Evolutionary conservation across 2,329 filamentous ascomycete species (phyloP).

Genomic region (Kalaharituber pfeilii): DNA sequence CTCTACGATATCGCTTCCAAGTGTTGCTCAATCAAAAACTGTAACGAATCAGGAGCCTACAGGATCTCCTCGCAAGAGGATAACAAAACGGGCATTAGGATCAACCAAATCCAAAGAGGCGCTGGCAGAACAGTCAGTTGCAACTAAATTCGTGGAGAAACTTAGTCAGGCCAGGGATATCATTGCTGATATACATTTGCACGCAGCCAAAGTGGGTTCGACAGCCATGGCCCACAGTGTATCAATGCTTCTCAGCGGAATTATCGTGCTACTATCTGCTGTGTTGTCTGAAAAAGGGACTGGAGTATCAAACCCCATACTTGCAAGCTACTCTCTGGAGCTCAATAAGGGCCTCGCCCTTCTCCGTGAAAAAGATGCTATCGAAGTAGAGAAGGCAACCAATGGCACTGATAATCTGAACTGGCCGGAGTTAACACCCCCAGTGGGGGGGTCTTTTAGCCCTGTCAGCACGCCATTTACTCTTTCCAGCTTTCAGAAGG

Average conservation of each 20-base stretch:
- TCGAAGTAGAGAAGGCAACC: conserved; percentile 32
- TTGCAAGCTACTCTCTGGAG: conserved; percentile 46
- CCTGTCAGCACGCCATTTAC: conserved; percentile 29
- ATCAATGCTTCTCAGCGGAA: conserved; percentile 46
- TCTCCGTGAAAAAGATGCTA: conserved; percentile 44
- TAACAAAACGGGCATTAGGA: conserved; percentile 7
- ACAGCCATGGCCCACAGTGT: conserved; percentile 43
- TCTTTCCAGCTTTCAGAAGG: conserved; percentile 46
- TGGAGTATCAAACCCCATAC: conserved; percentile 35
- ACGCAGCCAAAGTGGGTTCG: conserved; percentile 37
- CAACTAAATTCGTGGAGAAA: conserved; percentile 38
- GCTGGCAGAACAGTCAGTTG: conserved; percentile 15
- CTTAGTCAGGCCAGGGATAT: conserved; percentile 49
- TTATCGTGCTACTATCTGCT: conserved; percentile 48
- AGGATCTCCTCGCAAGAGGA: conserved; percentile 13
- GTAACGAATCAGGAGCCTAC: conserved; percentile 26
- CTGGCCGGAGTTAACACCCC: conserved; percentile 19
- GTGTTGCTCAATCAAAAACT: conserved; percentile 28
- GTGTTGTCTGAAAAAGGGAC: conserved; percentile 35
- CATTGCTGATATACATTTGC: conserved; percentile 44
- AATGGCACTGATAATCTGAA: conserved; percentile 29
- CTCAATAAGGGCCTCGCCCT: conserved; percentile 52
- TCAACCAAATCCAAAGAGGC: conserved; percentile 12
- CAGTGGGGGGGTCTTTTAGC: conserved; percentile 25
- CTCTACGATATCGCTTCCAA: conserved; percentile 40